Conservation (phyloP, 768 basidiomycete species). For the Tephrocybe sp. region DNA sequence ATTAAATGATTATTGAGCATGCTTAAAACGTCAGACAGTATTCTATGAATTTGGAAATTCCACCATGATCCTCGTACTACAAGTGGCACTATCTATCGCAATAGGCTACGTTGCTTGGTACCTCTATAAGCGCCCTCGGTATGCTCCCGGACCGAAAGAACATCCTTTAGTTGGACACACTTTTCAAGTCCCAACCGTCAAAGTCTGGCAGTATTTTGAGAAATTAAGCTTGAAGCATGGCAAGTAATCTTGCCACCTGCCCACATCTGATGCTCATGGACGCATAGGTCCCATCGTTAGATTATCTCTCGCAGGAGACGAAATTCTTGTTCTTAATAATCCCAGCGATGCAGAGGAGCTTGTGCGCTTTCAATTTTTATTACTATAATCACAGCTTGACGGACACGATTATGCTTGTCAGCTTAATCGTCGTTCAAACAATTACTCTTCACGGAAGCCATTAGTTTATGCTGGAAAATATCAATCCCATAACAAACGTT, state of each 20-base stretch:
- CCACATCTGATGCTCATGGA: background rate
- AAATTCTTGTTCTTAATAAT: slow-evolving; percentile 11
- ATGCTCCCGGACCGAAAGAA: slow-evolving; percentile 10
- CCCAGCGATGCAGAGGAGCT: slow-evolving; percentile 11
- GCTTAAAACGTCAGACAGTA: no score
- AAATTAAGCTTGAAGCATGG: slow-evolving; percentile 8
- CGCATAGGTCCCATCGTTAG: slow-evolving; percentile 6
- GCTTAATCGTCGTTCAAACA: slow-evolving; percentile 8
- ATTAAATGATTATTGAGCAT: no score
- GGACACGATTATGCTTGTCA: background rate
- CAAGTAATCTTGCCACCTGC: background rate
- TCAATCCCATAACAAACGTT: slow-evolving; percentile 9
- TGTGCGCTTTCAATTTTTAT: background rate
- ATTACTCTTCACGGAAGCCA: slow-evolving; percentile 13
- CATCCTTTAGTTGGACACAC: slow-evolving; percentile 10
- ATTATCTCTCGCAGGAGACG: slow-evolving; percentile 9
- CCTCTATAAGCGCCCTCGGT: background rate
- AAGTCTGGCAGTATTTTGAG: slow-evolving; percentile 13
- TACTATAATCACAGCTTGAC: no score
- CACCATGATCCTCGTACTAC: no score
- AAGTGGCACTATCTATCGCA: no score
- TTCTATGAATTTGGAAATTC: no score
- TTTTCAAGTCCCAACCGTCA: slow-evolving; percentile 11
- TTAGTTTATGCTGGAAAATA: slow-evolving; percentile 9
- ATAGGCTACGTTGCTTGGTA: no score